Conservation (phyloP, 2,329 filamentous ascomycete genomes). For the Penicillium sp. region DNA sequence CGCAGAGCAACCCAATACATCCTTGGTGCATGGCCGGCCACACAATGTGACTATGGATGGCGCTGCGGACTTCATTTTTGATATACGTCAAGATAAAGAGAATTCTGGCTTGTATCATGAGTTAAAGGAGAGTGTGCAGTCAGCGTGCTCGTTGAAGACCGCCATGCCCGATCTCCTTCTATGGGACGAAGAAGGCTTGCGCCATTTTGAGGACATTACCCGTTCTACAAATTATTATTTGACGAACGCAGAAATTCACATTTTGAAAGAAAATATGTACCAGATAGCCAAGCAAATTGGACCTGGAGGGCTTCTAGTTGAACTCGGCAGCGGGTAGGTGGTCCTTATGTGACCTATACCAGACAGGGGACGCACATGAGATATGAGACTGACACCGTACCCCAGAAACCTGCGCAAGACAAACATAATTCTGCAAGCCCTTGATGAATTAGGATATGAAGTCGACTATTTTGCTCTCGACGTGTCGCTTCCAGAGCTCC, state of each 20-base stretch:
- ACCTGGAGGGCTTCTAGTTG: neutral
- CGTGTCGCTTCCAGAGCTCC: neutral
- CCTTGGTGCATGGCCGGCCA: too few relatives aligned
- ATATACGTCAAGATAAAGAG: neutral
- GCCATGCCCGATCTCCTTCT: neutral
- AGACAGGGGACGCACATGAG: neutral
- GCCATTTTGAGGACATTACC: neutral
- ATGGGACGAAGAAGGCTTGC: neutral
- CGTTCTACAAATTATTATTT: neutral
- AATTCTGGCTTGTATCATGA: neutral
- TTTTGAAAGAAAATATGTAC: neutral
- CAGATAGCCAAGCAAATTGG: neutral
- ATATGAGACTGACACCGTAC: neutral
- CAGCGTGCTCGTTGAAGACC: neutral
- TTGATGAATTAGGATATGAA: neutral
- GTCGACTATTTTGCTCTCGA: neutral
- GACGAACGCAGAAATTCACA: neutral
- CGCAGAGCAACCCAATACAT: too few relatives aligned
- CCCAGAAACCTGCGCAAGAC: neutral
- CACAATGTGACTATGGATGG: too few relatives aligned
- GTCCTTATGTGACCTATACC: neutral
- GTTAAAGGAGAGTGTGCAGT: neutral
- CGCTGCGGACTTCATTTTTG: neutral
- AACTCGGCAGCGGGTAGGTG: neutral
- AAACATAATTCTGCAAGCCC: neutral